Evolutionary conservation across 768 basidiomycete species (phyloP), one percentile per base, ranked within the genome.

Genomic region (Calocybe gangraenosa): DNA sequence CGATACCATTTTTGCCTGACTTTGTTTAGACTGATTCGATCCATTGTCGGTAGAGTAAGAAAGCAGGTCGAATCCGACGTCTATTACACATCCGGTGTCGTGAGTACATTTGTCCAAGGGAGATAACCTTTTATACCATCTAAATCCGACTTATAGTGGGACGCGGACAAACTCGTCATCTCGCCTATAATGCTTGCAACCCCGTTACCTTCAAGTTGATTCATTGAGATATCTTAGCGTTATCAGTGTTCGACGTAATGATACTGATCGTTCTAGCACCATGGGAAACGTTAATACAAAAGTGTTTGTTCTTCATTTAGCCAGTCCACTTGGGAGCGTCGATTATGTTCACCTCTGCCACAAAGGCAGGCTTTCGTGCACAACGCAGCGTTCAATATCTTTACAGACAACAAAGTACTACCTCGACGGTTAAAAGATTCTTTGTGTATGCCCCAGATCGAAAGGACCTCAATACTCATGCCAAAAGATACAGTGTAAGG

Each of bases 61-160:
- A 62, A 64, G 41, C 52, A 61, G 40, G 55, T 73, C 9, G 68
- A 73, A 53, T 57, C 53, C 1, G 73, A 74, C 47, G 57, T 71
- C 20, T 74, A 74, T 48, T 73, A 67, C 50, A 68, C 58, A 5
- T 51, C 65, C 8, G 70, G 67, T 40, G 71, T 73, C 40, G 73
- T 70, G 50, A 53, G 66, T 62, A 21, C 34, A 35, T 28, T 28
- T 28, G 25, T 28, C 25, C 25, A 28, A 6, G 6, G 25, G 11
- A 28, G 25, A 28, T 28, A 11, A 11, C 25, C 25, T 28, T 28
- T 6, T 28, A 28, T 11, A 11, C 25, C 11, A n/a, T n/a, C n/a
- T n/a, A n/a, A n/a, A n/a, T n/a, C n/a, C n/a, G n/a, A n/a, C 11
- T 6, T 28, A 11, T 47, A 82, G 81, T 82, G 81, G 81, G 78